Evolutionary conservation across 441 rosid species (phyloP).

Genomic region (Pelargonium citronellum): DNA sequence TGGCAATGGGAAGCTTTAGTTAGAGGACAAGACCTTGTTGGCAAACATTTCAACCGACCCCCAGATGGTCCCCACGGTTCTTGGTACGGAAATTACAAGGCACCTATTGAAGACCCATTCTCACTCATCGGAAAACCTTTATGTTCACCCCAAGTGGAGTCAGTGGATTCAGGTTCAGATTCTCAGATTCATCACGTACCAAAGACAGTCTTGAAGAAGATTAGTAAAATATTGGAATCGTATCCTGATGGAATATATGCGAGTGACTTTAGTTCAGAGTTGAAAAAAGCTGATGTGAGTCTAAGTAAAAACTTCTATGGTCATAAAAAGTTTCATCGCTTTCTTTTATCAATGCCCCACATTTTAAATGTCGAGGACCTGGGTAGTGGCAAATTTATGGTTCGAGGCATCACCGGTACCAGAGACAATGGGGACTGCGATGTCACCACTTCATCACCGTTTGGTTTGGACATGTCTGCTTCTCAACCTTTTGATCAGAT

Average conservation of each 20-base stretch:
- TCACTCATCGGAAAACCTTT: slow-evolving; percentile 28
- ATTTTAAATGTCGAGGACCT: slow-evolving; percentile 38
- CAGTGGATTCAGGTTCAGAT: slow-evolving; percentile 21
- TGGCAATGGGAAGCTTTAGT: slow-evolving; percentile 70
- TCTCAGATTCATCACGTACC: slow-evolving; percentile 39
- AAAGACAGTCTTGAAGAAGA: slow-evolving; percentile 39
- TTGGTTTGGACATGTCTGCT: slow-evolving; percentile 11
- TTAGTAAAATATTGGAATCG: slow-evolving; percentile 38
- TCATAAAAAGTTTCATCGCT: slow-evolving; percentile 43
- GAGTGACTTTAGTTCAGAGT: slow-evolving; percentile 44
- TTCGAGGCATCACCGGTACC: slow-evolving; percentile 21
- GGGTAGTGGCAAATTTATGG: slow-evolving; percentile 37
- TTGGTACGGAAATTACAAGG: slow-evolving; percentile 78
- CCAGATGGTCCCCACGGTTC: slow-evolving; percentile 88
- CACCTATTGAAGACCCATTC: slow-evolving; percentile 67
- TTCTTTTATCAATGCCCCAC: slow-evolving; percentile 61
- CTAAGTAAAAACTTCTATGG: slow-evolving; percentile 61
- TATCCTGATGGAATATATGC: slow-evolving; percentile 52
- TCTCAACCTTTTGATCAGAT: slow-evolving; percentile 9
- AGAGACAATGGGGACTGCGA: not conserved
- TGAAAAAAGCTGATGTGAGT: slow-evolving; percentile 32
- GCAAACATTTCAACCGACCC: slow-evolving; percentile 68
- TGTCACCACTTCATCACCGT: slow-evolving; percentile 19
- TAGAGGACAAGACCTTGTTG: slow-evolving; percentile 39
- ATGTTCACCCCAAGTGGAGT: slow-evolving; percentile 23